A percentile compares a stretch with the other conserved stretches of the same genome.
Conservation (phyloP, 2,329 filamentous ascomycete species). For the Knoxdaviesia proteae region DNA sequence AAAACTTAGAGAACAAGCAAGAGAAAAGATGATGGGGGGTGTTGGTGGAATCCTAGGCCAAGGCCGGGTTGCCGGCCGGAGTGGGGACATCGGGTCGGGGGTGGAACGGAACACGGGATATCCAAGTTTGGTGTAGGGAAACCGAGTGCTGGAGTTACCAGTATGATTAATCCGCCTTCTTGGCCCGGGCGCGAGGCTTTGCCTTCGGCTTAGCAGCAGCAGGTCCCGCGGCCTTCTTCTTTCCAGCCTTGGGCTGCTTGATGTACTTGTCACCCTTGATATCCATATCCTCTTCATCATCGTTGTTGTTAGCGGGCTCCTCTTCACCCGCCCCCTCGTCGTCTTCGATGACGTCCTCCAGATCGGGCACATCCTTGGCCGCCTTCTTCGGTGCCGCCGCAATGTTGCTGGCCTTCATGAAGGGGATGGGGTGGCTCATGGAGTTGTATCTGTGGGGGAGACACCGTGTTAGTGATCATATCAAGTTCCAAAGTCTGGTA, state of each 20-base stretch:
- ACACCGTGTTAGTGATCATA: slow-evolving; percentile 2
- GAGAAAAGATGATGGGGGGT: neutral
- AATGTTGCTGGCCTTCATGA: slow-evolving; percentile 79
- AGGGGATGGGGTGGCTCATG: slow-evolving; percentile 73
- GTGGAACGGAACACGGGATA: too few species aligned
- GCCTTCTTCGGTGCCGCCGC: slow-evolving; percentile 50
- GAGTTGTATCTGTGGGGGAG: slow-evolving; percentile 49
- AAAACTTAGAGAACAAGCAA: neutral
- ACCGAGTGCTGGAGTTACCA: too few species aligned
- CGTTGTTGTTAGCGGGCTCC: slow-evolving; percentile 37
- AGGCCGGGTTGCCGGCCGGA: neutral
- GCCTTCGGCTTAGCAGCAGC: slow-evolving; percentile 15
- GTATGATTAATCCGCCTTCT: slow-evolving; percentile 10
- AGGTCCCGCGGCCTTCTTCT: slow-evolving; percentile 22
- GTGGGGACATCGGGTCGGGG: too few species aligned
- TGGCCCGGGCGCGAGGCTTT: slow-evolving; percentile 17
- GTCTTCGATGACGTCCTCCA: slow-evolving; percentile 91
- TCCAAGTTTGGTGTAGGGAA: too few species aligned
- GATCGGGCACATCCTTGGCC: slow-evolving; percentile 62
- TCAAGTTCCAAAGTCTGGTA: neutral
- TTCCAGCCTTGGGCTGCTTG: slow-evolving; percentile 62
- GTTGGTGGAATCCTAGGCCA: neutral
- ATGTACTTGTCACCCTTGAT: slow-evolving; percentile 93
- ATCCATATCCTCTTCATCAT: slow-evolving; percentile 61
- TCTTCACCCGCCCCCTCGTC: slow-evolving; percentile 51